These are phyloP conservation scores for Immersiporthe knoxdaviesiana DNA, from an alignment of 2,329 filamentous ascomycete genomes.

Conservation along the genomic window DNA sequence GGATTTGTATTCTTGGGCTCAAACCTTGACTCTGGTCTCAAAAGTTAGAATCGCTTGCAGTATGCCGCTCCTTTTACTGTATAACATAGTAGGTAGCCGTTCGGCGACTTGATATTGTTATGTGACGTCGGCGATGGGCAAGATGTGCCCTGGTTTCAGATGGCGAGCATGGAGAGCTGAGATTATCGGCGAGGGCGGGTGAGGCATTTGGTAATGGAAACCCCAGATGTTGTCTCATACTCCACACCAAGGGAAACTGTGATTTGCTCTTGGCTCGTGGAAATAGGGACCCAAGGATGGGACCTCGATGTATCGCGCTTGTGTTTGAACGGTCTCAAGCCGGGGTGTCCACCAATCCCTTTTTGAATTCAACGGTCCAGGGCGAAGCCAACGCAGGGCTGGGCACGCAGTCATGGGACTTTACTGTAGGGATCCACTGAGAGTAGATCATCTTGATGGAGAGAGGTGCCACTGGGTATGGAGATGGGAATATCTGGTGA, in stretches of 20 bases:
- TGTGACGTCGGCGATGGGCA: not conserved
- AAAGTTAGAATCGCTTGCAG: not conserved
- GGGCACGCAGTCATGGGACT: not conserved
- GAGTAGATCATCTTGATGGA: not conserved
- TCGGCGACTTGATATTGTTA: not conserved
- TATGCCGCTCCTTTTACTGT: not conserved
- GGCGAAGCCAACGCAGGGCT: not conserved
- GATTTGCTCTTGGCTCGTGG: not conserved
- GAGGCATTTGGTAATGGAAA: conserved; percentile 13
- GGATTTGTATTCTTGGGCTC: not conserved
- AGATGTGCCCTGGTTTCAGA: not conserved
- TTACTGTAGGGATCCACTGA: not conserved
- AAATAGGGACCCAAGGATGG: not conserved
- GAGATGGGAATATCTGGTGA: not conserved
- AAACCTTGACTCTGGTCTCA: not conserved
- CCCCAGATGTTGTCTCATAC: conserved; percentile 1
- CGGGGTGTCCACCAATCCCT: not conserved
- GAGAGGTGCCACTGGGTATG: not conserved
- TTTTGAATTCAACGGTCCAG: not conserved
- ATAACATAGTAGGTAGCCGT: not conserved
- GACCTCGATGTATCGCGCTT: not conserved
- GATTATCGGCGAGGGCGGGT: not conserved
- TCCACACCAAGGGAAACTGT: not conserved
- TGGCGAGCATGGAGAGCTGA: not conserved
- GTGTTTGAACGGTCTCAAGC: not conserved